A percentile compares a stretch with the other conserved stretches of the same genome.
These are phyloP conservation scores for Botrytis porri DNA, from an alignment of 2,329 filamentous ascomycete genomes.

Conservation along the genomic window DNA sequence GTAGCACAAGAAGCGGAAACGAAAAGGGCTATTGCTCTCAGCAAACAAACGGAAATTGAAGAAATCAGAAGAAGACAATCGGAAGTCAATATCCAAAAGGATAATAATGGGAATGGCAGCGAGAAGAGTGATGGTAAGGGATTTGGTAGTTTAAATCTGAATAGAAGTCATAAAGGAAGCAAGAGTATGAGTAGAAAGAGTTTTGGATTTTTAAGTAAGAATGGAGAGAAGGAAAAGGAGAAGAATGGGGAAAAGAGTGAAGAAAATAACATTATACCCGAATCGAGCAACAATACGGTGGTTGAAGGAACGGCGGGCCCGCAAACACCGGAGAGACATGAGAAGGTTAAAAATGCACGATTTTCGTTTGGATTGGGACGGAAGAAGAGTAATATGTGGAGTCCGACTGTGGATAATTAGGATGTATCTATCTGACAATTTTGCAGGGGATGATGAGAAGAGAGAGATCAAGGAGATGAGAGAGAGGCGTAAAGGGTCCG, in stretches of 20 bases:
- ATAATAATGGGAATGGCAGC: slow-evolving; percentile 24
- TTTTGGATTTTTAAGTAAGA: slow-evolving; percentile 58
- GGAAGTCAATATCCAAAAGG: slow-evolving; percentile 8
- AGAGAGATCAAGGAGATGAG: slow-evolving; percentile 23
- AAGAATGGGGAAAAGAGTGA: not conserved
- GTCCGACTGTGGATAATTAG: slow-evolving; percentile 20
- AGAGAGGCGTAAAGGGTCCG: not conserved
- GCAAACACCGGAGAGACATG: slow-evolving; percentile 43
- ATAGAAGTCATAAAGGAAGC: slow-evolving; percentile 65
- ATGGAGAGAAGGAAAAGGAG: slow-evolving; percentile 29
- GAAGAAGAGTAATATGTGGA: slow-evolving; percentile 63
- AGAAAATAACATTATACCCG: slow-evolving; percentile 22
- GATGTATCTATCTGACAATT: slow-evolving; percentile 14
- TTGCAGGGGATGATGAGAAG: slow-evolving; percentile 42
- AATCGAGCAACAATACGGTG: slow-evolving; percentile 23
- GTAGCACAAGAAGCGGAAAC: slow-evolving; percentile 10
- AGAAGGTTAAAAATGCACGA: slow-evolving; percentile 55
- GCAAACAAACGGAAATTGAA: slow-evolving; percentile 12
- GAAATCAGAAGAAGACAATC: slow-evolving; percentile 8
- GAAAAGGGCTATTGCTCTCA: slow-evolving; percentile 8
- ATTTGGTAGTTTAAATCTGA: slow-evolving; percentile 38
- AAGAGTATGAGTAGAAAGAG: slow-evolving; percentile 77
- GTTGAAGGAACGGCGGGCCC: slow-evolving; percentile 32
- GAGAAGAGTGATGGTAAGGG: slow-evolving; percentile 34
- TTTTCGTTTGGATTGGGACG: slow-evolving; percentile 63